Evolutionary conservation across 768 basidiomycete genomes (phyloP).

Genomic region (Naganishia kalamii): DNA sequence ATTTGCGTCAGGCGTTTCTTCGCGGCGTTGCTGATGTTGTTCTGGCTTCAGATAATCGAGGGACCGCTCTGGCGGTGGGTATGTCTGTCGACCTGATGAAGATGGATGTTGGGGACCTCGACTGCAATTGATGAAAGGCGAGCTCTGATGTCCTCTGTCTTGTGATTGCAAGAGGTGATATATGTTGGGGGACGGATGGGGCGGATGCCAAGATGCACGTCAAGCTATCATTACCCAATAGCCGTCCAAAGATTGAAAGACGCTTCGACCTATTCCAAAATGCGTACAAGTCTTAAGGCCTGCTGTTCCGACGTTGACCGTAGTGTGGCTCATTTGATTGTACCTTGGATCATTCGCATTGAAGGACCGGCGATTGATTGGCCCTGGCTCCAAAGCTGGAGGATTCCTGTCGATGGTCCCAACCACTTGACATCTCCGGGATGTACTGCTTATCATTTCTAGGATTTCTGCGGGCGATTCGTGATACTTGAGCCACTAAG

Average conservation of each 20-base stretch:
- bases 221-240: neutral
- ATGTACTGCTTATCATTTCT: neutral
- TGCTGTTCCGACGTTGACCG: neutral
- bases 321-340: neutral
- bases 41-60: too few species aligned
- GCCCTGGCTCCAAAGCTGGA: neutral
- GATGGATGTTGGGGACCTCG: too few species aligned
- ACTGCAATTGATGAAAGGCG: too few species aligned
- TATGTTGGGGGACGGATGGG: neutral
- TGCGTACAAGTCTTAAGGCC: neutral
- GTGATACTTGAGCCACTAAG: too few species aligned
- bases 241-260: neutral
- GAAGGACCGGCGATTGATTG: neutral
- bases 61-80: too few species aligned
- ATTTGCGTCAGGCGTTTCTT: too few species aligned
- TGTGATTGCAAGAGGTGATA: neutral
- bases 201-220: neutral
- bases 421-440: neutral
- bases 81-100: too few species aligned
- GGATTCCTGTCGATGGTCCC: neutral
- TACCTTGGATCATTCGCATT: neutral
- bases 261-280: neutral
- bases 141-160: neutral
- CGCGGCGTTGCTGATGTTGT: too few species aligned
- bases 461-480: too few species aligned